Evolutionary conservation across 2,329 filamentous ascomycete genomes (phyloP).

Genomic region (Curvularia hawaiiensis): DNA sequence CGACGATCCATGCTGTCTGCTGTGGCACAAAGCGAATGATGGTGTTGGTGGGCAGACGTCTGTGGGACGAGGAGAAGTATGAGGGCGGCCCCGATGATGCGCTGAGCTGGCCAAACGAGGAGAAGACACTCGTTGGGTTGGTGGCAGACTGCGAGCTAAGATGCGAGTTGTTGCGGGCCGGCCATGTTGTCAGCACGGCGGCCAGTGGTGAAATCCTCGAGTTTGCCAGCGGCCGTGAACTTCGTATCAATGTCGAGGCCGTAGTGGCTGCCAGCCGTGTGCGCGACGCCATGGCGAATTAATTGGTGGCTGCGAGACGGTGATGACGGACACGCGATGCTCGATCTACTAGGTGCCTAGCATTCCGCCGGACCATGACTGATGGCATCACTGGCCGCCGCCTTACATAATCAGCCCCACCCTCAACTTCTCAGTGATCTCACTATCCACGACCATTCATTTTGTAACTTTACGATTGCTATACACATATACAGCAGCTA

Average conservation of each 20-base stretch:
- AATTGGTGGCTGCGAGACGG: conserved; percentile 20
- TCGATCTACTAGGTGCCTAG: conserved; percentile 5
- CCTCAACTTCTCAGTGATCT: not conserved
- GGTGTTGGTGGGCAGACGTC: conserved; percentile 84
- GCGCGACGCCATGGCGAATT: conserved; percentile 41
- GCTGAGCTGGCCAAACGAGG: conserved; percentile 32
- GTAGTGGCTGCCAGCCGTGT: conserved; percentile 40
- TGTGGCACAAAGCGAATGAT: conserved; percentile 97
- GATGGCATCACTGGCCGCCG: not conserved
- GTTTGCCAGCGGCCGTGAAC: conserved; percentile 25
- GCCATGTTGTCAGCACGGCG: conserved; percentile 23
- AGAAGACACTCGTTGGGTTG: conserved; percentile 38
- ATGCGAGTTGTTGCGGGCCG: conserved; percentile 40
- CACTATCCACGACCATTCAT: not conserved
- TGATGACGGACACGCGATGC: conserved; percentile 30
- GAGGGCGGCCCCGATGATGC: conserved; percentile 60
- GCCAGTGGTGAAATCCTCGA: conserved; percentile 27
- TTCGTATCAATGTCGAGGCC: conserved; percentile 34
- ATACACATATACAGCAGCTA: not conserved
- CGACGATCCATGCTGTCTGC: conserved; percentile 98
- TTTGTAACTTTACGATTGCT: not conserved
- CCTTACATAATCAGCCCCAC: not conserved
- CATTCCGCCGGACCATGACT: not conserved
- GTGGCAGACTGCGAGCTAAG: conserved; percentile 34
- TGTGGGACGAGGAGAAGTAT: conserved; percentile 77